Conservation (phyloP, 2,329 filamentous ascomycete genomes). For the Nemania sp. region DNA sequence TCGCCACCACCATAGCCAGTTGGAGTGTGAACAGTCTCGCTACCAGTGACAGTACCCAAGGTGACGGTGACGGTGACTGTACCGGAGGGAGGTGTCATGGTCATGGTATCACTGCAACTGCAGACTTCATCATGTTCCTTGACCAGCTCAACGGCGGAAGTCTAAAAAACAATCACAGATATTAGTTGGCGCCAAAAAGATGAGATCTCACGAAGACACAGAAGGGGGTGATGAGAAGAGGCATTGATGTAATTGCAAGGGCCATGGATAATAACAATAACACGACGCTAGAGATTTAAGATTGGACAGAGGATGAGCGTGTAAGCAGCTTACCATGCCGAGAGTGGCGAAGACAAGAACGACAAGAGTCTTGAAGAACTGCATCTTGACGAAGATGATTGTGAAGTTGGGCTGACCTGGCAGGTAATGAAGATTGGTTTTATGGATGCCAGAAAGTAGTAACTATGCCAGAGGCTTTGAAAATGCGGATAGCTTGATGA, state of each 20-base stretch:
- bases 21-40: conserved; percentile 15
- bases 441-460: conserved; percentile 4
- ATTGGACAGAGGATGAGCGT: not conserved
- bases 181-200: not conserved
- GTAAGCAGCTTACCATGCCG: conserved; percentile 33
- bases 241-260: not conserved
- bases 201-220: not conserved
- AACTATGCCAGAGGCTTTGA: not conserved
- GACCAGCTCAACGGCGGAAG: conserved; percentile 20
- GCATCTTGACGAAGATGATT: conserved; percentile 32
- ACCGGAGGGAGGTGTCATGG: not conserved
- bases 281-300: not conserved
- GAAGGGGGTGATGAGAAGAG: not conserved
- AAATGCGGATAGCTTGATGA: not conserved
- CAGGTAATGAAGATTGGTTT: conserved; percentile 4
- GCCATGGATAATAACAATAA: conserved; percentile 1
- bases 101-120: conserved; percentile 28
- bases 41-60: conserved; percentile 1
- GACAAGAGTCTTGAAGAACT: conserved; percentile 33
- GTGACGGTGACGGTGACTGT: conserved; percentile 24
- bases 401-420: conserved; percentile 18
- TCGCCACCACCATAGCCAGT: conserved; percentile 21
- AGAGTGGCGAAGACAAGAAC: conserved; percentile 31
- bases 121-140: conserved; percentile 28
- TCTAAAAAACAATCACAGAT: conserved; percentile 21